Base-by-base conservation (phyloP, 129 eudicot species). In the Tagetes erecta region DNA sequence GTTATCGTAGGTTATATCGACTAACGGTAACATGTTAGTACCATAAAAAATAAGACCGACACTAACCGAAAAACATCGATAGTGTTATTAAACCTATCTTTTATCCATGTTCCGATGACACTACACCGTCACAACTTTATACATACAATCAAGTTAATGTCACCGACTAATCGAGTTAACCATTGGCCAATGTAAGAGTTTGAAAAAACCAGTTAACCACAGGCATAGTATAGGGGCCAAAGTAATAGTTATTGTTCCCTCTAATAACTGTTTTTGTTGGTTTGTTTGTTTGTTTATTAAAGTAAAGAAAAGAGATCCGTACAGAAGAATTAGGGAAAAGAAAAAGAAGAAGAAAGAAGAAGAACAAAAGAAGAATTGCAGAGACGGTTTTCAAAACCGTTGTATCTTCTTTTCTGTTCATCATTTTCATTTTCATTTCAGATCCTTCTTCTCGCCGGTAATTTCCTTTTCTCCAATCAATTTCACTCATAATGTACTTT, bases 341-440 rank as follows among this genome's bases (percentile, higher is more conserved):
- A 20, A 20, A 20, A 20, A 20, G 27, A 20, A 77, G 81, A 77
- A 77, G 60, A 68, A 70, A 44, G 81, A 73, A 10, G 63, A 70
- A 51, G 74, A 70, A 70, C 47, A 70, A 68, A 76, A 75, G 65
- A 65, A 77, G 81, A 77, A 59, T 64, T 56, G 37, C 81, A 77
- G 49, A 60, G 71, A 52, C 79, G 72, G 75, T 57, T 68, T 68
- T 67, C 80, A 45, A 30, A 66, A 44, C 74, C 74, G 50, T 58
- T 77, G 63, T 44, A 68, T 77, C 75, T 77, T 77, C 81, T 77
- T 67, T 68, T 76, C 51, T 56, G 38, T 45, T 67, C 74, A 68
- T 76, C 68, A 13, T 72, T 42, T 76, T 68, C 70, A 68, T 77
- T 51, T n/a, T 14, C 70, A 33, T 68, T 45, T 77, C 75, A 57